Base-by-base conservation (phyloP, 371 early-diverging fungal species). In the Parasitella parasitica region DNA sequence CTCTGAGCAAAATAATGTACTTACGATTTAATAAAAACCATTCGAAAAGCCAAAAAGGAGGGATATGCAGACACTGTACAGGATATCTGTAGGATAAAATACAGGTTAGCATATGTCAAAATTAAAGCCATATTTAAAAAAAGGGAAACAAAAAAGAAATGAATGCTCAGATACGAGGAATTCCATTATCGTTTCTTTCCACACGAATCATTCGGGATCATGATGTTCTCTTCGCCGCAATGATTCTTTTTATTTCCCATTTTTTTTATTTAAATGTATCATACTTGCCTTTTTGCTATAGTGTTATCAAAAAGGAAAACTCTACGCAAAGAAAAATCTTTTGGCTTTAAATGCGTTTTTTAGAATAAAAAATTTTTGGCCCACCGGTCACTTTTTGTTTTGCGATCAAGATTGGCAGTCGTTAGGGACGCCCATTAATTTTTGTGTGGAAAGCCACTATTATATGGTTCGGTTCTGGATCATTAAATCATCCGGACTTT, bases 161-260 rank as follows among this genome's bases (percentile, higher is more conserved):
- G 62, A 63, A 48, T 41, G 67, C 67, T 71, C 71, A 71, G 71
- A 71, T 67, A 67, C 71, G 71, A 71, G 71, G 71, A 71, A 71
- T 71, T 71, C 71, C 71, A 71, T 71, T 71, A 51, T 65, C 65
- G 55, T 52, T 59, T 71, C 54, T 48, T 38, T 71, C 68, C 54
- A 64, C 69, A 71, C 50, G 64, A 57, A 55, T 56, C 64, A 55
- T 61, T 71, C 64, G 51, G 69, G 64, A 54, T 61, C 59, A 54
- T 46, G 59, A 63, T 62, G 49, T 67, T 66, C 61, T 67, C 67
- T 67, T 67, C 67, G 28, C 62, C 52, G 67, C 67, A 58, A 61
- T 27, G 52, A 46, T 38, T 46, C 18, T 27, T 43, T 46, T 46
- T 54, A 15, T 58, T 58, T 46, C 59, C 35, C 15, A 28, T 16